Evolutionary conservation across 2,329 filamentous ascomycete species (phyloP).

Genomic region (Fusarium foetens): DNA sequence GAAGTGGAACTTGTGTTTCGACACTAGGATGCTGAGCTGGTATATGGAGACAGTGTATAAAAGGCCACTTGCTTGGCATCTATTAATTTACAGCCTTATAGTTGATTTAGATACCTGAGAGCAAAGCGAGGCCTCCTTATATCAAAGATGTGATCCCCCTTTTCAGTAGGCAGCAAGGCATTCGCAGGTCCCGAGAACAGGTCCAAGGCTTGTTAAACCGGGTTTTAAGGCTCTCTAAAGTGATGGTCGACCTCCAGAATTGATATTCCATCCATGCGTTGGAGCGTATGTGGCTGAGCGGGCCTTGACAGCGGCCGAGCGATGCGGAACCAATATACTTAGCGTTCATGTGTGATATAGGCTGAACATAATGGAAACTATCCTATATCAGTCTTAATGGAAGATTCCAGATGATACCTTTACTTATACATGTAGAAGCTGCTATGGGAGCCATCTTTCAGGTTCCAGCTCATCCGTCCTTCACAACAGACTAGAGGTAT

Average conservation of each 20-base stretch:
- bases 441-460: background rate
- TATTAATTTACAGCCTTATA: background rate
- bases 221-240: no score
- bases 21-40: background rate
- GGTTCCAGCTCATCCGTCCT: background rate
- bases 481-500: background rate
- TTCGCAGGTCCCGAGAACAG: background rate
- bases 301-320: background rate
- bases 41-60: no score
- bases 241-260: background rate
- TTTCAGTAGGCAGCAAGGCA: constrained; percentile 4
- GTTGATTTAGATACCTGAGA: background rate
- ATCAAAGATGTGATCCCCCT: background rate
- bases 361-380: background rate
- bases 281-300: background rate
- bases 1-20: background rate
- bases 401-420: no score
- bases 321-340: background rate
- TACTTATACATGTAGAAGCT: no score
- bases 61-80: background rate
- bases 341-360: background rate
- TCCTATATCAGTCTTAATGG: background rate
- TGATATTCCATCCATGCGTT: background rate
- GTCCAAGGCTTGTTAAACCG: background rate
- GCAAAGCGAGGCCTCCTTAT: background rate